Percentiles rank a stretch among this genome's conserved stretches.
Evolutionary conservation across 2,329 filamentous ascomycete species (phyloP).

Genomic region (Ceratocystis lukuohia): DNA sequence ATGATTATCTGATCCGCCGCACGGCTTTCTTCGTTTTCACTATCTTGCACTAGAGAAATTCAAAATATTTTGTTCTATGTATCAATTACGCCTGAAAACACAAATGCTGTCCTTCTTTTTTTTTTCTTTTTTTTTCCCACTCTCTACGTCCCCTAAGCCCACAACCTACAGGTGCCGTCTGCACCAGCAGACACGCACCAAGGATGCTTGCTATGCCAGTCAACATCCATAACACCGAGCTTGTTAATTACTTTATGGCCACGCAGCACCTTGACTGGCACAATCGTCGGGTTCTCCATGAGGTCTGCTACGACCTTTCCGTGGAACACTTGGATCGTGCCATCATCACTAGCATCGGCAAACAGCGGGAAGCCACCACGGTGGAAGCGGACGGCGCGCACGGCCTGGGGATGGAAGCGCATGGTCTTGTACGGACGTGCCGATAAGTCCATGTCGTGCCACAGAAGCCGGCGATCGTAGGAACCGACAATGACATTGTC

Average conservation of each 20-base stretch:
- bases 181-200: constrained; percentile 92
- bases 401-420: constrained; percentile 84
- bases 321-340: constrained; percentile 89
- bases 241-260: constrained; percentile 79
- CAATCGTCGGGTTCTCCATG: constrained; percentile 92
- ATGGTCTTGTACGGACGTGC: constrained; percentile 89
- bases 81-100: constrained; percentile 20
- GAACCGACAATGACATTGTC: constrained; percentile 91
- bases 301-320: constrained; percentile 88
- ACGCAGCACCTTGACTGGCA: constrained; percentile 83
- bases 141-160: constrained; percentile 43
- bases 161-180: constrained; percentile 82
- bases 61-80: constrained; percentile 13
- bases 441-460: constrained; percentile 93
- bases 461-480: constrained; percentile 84
- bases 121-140: background rate
- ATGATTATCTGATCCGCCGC: background rate
- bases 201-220: constrained; percentile 89
- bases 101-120: constrained; percentile 16
- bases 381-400: constrained; percentile 80
- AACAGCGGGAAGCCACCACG: constrained; percentile 67
- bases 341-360: constrained; percentile 89
- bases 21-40: background rate
- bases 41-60: constrained; percentile 2
- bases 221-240: constrained; percentile 80